phyloP scores from a whole-genome alignment of 441 rosid genomes.

The Corymbia calophylla region DNA sequence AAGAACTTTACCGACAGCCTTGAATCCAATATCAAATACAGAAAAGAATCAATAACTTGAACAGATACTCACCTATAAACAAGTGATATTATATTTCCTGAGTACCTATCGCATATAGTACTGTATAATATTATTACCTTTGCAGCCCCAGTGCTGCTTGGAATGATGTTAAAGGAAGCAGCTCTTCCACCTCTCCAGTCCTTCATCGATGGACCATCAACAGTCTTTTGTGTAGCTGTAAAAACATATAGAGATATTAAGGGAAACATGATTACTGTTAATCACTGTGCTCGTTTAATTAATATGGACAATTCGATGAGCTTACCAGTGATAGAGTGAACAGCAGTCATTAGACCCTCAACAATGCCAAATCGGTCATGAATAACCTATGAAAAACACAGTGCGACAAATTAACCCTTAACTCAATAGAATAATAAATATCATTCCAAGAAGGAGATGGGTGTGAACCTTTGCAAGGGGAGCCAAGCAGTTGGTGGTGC shows the following conservation, averaged over 20 bases:
- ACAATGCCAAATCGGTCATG: conserved; percentile 47
- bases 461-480: conserved; percentile 9
- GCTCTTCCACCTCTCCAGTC: conserved; percentile 47
- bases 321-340: conserved; percentile 55
- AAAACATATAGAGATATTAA: not conserved
- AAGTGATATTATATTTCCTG: not conserved
- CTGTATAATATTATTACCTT: conserved; percentile 7
- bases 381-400: conserved; percentile 25
- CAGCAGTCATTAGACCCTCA: conserved; percentile 66
- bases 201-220: conserved; percentile 35
- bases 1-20: conserved; percentile 5
- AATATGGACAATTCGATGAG: not conserved
- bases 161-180: conserved; percentile 41
- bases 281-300: not conserved
- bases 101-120: not conserved
- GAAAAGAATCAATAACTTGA: not conserved
- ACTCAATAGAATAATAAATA: not conserved
- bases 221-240: conserved; percentile 35
- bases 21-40: not conserved
- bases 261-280: not conserved
- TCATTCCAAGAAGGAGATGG: not conserved
- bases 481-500: conserved; percentile 17
- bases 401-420: not conserved
- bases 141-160: conserved; percentile 40
- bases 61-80: not conserved